Evolutionary conservation across 352 stramenopile genomes (phyloP).

Genomic region (Saprolegnia parasitica): DNA sequence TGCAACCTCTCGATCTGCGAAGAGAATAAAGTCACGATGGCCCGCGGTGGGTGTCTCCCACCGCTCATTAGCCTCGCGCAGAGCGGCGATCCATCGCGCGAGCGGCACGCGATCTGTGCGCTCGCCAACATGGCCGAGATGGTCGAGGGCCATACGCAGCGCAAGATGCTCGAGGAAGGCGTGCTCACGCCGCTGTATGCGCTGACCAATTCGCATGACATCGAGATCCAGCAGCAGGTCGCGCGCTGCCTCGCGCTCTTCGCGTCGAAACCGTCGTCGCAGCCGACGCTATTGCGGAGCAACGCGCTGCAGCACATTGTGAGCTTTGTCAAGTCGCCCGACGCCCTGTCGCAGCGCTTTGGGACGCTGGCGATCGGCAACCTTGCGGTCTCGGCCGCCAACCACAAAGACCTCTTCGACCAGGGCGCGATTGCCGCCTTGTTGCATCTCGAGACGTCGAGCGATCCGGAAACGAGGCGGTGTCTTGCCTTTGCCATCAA

Average conservation of each 20-base stretch:
- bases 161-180: slow-evolving; percentile 92
- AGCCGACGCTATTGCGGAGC: slow-evolving; percentile 80
- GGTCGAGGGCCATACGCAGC: slow-evolving; percentile 92
- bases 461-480: slow-evolving; percentile 88
- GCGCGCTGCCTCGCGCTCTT: slow-evolving; percentile 91
- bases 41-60: slow-evolving; percentile 89
- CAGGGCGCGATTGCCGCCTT: slow-evolving; percentile 85
- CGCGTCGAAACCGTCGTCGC: slow-evolving; percentile 88
- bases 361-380: slow-evolving; percentile 90
- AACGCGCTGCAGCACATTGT: slow-evolving; percentile 86
- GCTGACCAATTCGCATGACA: slow-evolving; percentile 61
- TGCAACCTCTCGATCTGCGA: slow-evolving; percentile 93
- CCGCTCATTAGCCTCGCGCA: slow-evolving; percentile 86
- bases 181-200: slow-evolving; percentile 87
- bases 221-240: slow-evolving; percentile 90
- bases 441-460: slow-evolving; percentile 78
- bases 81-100: slow-evolving; percentile 84
- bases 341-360: slow-evolving; percentile 84
- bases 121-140: slow-evolving; percentile 96
- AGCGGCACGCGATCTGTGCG: slow-evolving; percentile 90
- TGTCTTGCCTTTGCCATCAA: slow-evolving; percentile 93
- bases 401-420: slow-evolving; percentile 92
- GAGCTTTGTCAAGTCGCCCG: slow-evolving; percentile 74
- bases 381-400: slow-evolving; percentile 78
- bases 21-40: slow-evolving; percentile 95